Percentiles rank a stretch among this genome's conserved stretches.
Conservation (phyloP, 1,284 basidiomycete species). For the Apiotrichum domesticum region DNA sequence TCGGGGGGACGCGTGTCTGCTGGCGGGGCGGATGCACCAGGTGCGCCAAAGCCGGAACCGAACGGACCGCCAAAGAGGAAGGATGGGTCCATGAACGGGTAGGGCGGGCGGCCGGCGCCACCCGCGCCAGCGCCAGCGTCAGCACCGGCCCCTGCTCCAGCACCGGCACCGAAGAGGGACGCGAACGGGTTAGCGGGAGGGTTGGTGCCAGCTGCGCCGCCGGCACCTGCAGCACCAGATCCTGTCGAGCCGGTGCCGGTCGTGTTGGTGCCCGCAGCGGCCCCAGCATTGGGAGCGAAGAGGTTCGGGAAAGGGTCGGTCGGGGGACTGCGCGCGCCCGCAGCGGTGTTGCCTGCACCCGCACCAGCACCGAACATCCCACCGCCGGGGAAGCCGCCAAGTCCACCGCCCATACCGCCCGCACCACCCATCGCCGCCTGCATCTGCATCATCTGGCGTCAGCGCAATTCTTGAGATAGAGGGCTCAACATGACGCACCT, state of each 20-base stretch:
- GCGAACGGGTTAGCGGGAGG: conserved; percentile 9
- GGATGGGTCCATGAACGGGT: conserved; percentile 44
- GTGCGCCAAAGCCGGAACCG: conserved; percentile 20
- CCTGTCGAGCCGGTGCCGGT: conserved; percentile 14
- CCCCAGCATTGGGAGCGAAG: conserved; percentile 26
- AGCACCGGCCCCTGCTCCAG: background rate
- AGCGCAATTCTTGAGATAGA: background rate
- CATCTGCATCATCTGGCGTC: conserved; percentile 69
- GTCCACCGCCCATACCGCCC: conserved; percentile 21
- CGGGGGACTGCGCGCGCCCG: conserved; percentile 5
- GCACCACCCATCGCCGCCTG: conserved; percentile 44
- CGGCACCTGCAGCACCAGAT: conserved; percentile 1
- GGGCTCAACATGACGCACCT: conserved; percentile 19
- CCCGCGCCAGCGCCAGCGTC: conserved; percentile 8
- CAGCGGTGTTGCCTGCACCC: conserved; percentile 22
- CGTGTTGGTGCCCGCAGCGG: conserved; percentile 11
- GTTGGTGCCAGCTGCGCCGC: background rate
- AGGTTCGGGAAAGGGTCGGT: conserved; percentile 45
- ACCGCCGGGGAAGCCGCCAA: conserved; percentile 27
- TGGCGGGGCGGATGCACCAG: conserved; percentile 32
- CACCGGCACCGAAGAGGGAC: conserved; percentile 9
- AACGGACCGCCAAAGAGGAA: conserved; percentile 50
- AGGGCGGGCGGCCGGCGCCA: conserved; percentile 22
- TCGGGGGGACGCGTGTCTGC: conserved; percentile 68
- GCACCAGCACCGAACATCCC: conserved; percentile 25